These are phyloP conservation scores for Calonectria multiphialidica DNA, from an alignment of 2,329 filamentous ascomycete species.

Conservation along the genomic window DNA sequence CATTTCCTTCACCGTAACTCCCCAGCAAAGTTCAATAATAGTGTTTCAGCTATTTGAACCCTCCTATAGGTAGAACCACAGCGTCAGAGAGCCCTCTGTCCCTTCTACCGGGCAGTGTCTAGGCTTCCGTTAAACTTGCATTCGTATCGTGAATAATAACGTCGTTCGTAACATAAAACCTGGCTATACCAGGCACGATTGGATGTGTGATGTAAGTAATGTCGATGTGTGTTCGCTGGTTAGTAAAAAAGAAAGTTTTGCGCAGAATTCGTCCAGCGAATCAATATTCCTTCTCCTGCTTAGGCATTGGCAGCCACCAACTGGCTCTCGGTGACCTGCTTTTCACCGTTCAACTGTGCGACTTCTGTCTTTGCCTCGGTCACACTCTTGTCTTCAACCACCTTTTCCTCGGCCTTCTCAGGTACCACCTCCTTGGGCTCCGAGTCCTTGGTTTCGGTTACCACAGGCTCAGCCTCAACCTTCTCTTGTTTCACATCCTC, in stretches of 20 bases:
- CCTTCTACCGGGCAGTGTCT: background rate
- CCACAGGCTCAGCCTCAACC: background rate
- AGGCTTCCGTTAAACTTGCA: background rate
- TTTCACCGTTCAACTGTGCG: background rate
- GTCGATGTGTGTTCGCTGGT: too few species aligned
- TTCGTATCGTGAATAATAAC: background rate
- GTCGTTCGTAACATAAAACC: background rate
- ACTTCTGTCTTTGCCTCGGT: background rate
- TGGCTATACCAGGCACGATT: background rate
- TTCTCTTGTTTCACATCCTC: background rate
- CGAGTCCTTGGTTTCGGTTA: background rate
- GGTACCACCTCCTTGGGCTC: conserved; percentile 1
- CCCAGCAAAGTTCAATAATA: background rate
- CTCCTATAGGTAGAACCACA: background rate
- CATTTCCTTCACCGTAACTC: background rate
- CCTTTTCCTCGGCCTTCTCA: background rate
- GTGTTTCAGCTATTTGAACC: background rate
- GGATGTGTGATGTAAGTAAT: background rate
- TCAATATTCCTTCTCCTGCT: background rate
- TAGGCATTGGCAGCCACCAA: background rate
- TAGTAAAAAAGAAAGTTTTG: too few species aligned
- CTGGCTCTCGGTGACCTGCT: background rate
- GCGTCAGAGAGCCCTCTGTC: too few species aligned
- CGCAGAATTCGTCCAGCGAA: too few species aligned
- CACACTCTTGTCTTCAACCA: background rate